Evolutionary conservation across 108 stramenopile species (phyloP).

Genomic region (Cylindrotheca fusiformis): DNA sequence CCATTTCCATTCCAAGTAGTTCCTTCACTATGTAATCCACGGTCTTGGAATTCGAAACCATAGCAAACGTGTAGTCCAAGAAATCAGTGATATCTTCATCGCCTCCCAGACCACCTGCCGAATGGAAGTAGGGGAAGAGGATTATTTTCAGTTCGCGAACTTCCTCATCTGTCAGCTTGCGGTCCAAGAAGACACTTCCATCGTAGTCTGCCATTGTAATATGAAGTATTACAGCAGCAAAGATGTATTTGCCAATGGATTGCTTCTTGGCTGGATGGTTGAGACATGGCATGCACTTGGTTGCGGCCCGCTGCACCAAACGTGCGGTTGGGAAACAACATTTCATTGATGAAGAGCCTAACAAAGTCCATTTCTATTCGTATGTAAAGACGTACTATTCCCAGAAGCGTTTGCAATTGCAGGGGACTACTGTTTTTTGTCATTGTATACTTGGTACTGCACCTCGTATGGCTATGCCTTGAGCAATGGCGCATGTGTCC

Average conservation of each 20-base stretch:
- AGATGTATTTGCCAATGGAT: neutral
- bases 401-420: no score
- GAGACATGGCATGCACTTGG: no score
- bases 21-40: constrained; percentile 54
- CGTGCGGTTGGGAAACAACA: no score
- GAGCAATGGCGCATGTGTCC: no score
- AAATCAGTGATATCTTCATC: constrained; percentile 64
- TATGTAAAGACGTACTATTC: no score
- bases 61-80: constrained; percentile 67
- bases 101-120: constrained; percentile 4
- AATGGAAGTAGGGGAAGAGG: constrained; percentile 30
- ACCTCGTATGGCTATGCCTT: no score
- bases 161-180: constrained; percentile 54
- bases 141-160: constrained; percentile 17
- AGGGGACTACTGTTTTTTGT: no score
- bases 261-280: no score
- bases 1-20: constrained; percentile 70
- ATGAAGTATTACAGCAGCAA: neutral
- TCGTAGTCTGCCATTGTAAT: constrained; percentile 8
- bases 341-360: no score
- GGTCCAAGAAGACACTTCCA: constrained; percentile 22
- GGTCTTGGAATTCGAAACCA: constrained; percentile 69
- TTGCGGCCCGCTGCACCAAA: no score
- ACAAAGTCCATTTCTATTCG: no score
- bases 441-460: no score